Evolutionary conservation across 2,329 filamentous ascomycete species (phyloP).

Genomic region (Penicillium sclerotiorum): DNA sequence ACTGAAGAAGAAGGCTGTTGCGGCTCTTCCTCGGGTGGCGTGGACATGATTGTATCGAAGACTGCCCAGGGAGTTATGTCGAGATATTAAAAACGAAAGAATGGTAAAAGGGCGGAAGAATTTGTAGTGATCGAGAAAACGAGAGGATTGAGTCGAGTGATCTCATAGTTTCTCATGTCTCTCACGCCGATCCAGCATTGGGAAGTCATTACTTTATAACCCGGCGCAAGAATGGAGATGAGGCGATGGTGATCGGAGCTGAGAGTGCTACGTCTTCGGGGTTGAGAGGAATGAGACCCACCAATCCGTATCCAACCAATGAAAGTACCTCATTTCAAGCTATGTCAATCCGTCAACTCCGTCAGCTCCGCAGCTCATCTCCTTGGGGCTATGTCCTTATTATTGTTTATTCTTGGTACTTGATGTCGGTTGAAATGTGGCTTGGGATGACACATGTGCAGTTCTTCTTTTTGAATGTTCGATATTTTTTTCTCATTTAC

Average conservation of each 20-base stretch:
- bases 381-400: background rate
- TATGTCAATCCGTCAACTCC: background rate
- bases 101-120: background rate
- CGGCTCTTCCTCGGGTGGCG: background rate
- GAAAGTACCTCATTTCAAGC: too few relatives aligned
- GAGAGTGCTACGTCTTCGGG: background rate
- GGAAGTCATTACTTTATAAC: background rate
- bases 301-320: too few relatives aligned
- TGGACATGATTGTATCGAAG: background rate
- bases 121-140: background rate
- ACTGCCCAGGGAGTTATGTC: background rate
- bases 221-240: background rate
- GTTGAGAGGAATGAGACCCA: too few relatives aligned
- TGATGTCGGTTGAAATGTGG: too few relatives aligned
- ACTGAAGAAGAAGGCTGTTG: background rate
- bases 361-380: background rate
- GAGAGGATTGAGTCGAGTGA: background rate
- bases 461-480: too few relatives aligned
- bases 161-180: background rate
- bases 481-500: too few relatives aligned
- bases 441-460: too few relatives aligned
- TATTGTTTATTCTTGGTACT: too few relatives aligned
- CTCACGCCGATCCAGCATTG: background rate
- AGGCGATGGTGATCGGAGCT: background rate
- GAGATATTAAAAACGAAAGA: background rate